These are phyloP conservation scores for Scutellaria barbata DNA, from an alignment of 257 asterid genomes.

Conservation along the genomic window DNA sequence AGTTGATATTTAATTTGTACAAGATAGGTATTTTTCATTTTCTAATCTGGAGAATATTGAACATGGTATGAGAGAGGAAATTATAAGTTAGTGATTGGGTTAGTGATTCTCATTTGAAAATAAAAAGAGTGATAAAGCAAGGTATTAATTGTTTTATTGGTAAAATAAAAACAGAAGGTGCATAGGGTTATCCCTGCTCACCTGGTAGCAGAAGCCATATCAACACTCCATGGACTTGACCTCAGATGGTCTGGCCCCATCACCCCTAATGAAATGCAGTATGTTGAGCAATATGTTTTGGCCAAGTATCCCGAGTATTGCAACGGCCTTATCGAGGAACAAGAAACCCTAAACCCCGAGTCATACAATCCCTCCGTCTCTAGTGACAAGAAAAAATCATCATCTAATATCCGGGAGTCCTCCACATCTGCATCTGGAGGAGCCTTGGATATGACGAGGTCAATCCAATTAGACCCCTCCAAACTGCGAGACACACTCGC, in stretches of 20 bases:
- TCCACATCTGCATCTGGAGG: no score
- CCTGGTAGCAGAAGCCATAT: conserved; percentile 83
- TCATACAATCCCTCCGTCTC: conserved; percentile 28
- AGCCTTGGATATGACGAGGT: no score
- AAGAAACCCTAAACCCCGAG: conserved; percentile 44
- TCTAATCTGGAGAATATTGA: no score
- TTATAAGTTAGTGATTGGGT: no score
- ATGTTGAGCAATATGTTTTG: conserved; percentile 72
- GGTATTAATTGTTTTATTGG: no score
- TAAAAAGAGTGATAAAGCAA: no score
- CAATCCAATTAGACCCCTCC: conserved; percentile 62
- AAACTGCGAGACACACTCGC: conserved; percentile 59
- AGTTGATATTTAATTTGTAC: no score
- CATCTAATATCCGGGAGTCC: no score
- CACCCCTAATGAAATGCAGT: conserved; percentile 75
- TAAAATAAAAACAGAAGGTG: conserved; percentile 50
- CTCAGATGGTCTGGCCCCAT: conserved; percentile 93
- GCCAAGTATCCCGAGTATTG: conserved; percentile 81
- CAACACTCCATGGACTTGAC: conserved; percentile 76
- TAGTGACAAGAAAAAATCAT: conserved; percentile 43
- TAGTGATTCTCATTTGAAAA: no score
- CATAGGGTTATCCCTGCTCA: conserved; percentile 78
- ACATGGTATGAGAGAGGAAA: no score
- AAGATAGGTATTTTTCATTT: no score
- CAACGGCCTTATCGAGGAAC: conserved; percentile 63